Evolutionary conservation across 2,329 filamentous ascomycete genomes (phyloP), one percentile per base, ranked within the genome.

Genomic region (Talaromyces sp.): DNA sequence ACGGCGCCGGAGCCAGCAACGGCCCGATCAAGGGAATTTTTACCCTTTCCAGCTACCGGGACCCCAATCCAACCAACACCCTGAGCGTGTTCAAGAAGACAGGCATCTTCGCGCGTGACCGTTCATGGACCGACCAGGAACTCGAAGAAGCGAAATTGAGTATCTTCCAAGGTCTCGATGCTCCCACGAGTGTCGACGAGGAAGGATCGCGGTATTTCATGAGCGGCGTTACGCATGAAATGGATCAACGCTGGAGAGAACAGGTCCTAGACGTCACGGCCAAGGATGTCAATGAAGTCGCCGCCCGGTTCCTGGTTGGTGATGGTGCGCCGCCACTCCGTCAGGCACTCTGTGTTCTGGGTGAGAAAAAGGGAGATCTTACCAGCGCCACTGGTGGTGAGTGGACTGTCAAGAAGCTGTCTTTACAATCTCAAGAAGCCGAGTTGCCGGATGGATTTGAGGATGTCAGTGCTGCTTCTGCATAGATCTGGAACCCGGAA

Each of bases 141-240:
- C 80, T 99, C 2, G 93, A 97, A 69, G 94, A 99, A 73, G 94
- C 94, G 62, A 99, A 99, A 77, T 84, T 99, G 39, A 91, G 89
- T 28, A 88, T 96, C 11, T 99, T 99, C 80, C 92, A 99, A 74
- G 81, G 84, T 36, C 84, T 97, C 9, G 94, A 99, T 73, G 93
- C 93, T 10, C 94, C 94, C 0, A 82, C 87, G 65, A 88, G 89
- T 39, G 91, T 97, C 21, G 94, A 89, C 70, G 81, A 89, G 53
- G 93, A 97, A 72, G 94, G 93, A 36, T 89, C 96, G 85, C 82
- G 84, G 43, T 81, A 86, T 56, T 99, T 99, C 75, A 78, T 96
- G 68, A 89, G 86, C 31, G 91, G 91, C 11, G 82, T 99, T 36
- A 90, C 89, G 1, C 84, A 94, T 60, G 88, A 91, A 66, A 96